Evolutionary conservation across 768 basidiomycete genomes (phyloP), one percentile per base, ranked within the genome.

Genomic region (Tulasnella calospora): DNA sequence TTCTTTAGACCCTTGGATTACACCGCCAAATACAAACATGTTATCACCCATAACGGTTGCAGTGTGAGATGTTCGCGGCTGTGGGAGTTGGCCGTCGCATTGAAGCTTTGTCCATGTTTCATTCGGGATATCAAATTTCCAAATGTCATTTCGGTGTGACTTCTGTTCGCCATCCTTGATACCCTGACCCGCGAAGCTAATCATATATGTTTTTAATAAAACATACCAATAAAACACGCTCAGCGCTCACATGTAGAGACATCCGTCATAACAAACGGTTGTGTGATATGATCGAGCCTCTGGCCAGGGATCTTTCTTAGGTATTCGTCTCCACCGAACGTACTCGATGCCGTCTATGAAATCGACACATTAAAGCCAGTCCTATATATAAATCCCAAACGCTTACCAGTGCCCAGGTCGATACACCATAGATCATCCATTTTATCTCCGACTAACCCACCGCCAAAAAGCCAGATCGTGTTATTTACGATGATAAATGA

Each of bases 281-380:
- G 61, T 35, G 13, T 67, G 61, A 35, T 67, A 67, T 27, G 61
- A 67, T 15, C n/a, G 61, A 67, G 8, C 61, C 30, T 19, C 15
- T 67, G 61, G 61, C 61, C 61, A 67, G 61, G 61, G 61, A 19
- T 67, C 61, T 67, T 67, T 27, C 61, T 67, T 67, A 35, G 61
- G 61, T 13, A 67, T 35, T 33, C 13, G 13, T 67, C 33, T 67
- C 61, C 61, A 67, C 17, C 27, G 61, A 35, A 17, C 61, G 30
- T 35, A 30, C 12, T 33, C 61, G 27, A 67, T 35, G 33, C 15
- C 27, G 30, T 35, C 61, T 67, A 33, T 27, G 0, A 17, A 7
- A n/a, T 27, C n/a, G 6, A 27, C 12, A 27, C 7, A 9, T 27
- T 35, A 27, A 15, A 67, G 2, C 1, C 33, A 6, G 3, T 30